Percentiles rank a stretch among this genome's conserved stretches.
phyloP scores from a whole-genome alignment of 106 monocot species.

The Allium cepa region DNA sequence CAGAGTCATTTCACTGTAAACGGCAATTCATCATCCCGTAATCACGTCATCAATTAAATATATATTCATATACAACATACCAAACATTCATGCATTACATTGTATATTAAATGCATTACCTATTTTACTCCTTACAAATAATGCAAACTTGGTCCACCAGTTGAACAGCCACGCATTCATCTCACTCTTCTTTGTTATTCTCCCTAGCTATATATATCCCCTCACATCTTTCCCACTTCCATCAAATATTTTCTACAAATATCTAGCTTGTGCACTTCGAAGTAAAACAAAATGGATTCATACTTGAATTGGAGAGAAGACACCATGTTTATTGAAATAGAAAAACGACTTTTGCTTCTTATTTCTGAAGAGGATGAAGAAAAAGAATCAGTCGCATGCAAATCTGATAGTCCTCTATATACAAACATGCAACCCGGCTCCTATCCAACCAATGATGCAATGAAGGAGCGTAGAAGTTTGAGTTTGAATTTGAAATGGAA shows the following conservation, averaged over 20 bases:
- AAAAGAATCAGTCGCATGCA: neutral
- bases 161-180: too few species aligned
- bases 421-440: neutral
- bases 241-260: neutral
- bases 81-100: too few species aligned
- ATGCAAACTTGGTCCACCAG: too few species aligned
- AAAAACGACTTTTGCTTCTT: constrained; percentile 3
- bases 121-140: too few species aligned
- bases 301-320: neutral
- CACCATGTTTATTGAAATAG: neutral
- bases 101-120: too few species aligned
- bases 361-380: constrained; percentile 3
- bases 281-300: neutral
- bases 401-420: neutral
- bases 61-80: too few species aligned
- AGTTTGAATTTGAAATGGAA: neutral
- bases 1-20: too few species aligned
- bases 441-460: neutral
- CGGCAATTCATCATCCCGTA: too few species aligned
- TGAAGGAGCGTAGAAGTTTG: neutral
- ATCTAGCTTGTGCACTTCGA: neutral
- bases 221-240: neutral
- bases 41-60: too few species aligned
- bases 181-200: too few species aligned
- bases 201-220: neutral